Conservation (phyloP, 306 rosid genomes). For the Purshia tridentata region DNA sequence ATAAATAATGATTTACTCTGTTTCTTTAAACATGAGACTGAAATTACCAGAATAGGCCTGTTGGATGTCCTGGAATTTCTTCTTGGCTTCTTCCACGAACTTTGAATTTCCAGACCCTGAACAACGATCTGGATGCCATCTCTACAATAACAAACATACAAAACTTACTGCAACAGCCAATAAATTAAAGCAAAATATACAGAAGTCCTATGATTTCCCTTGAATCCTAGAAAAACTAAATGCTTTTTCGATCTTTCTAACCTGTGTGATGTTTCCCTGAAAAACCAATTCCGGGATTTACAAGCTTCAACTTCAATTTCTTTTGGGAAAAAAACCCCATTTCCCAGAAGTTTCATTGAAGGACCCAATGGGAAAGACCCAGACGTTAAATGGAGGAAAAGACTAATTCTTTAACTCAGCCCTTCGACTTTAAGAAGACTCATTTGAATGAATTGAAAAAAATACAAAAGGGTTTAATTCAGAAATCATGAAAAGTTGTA, state of each 20-base stretch:
- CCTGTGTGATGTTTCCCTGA: conserved; percentile 8
- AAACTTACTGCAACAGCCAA: not conserved
- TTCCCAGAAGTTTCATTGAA: not conserved
- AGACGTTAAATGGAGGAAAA: not conserved
- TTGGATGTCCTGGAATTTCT: conserved; percentile 80
- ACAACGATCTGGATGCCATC: conserved; percentile 99
- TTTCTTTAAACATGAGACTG: not conserved
- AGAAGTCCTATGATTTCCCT: conserved; percentile 4
- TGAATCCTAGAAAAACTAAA: not conserved
- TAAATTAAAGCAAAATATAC: not conserved
- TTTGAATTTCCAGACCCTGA: conserved; percentile 69
- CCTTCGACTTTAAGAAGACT: conserved; percentile 9
- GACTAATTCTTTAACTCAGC: not conserved
- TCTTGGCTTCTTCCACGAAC: conserved; percentile 84
- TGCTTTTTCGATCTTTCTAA: conserved; percentile 14
- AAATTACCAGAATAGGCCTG: conserved; percentile 93
- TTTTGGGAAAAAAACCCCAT: not conserved
- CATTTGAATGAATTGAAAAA: conserved; percentile 13
- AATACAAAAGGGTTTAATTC: not conserved
- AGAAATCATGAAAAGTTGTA: not conserved
- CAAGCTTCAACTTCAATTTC: not conserved
- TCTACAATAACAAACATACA: conserved; percentile 49
- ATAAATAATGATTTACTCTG: not conserved
- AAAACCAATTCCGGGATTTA: conserved; percentile 12
- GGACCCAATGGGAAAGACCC: conserved; percentile 13